Conservation (phyloP, 495 filamentous ascomycete species). For the Aspergillus indologenus region DNA sequence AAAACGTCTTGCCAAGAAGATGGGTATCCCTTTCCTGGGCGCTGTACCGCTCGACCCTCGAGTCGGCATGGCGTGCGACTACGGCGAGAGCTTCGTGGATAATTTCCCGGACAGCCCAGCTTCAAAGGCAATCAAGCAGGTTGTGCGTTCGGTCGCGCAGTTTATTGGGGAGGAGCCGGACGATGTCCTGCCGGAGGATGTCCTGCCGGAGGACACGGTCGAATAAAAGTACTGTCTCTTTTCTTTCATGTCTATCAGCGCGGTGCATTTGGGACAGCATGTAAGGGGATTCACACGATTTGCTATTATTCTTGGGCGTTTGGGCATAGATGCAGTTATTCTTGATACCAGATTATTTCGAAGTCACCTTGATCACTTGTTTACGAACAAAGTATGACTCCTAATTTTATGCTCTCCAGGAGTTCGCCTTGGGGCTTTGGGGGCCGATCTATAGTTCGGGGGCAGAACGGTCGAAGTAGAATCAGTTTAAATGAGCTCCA, state of each 20-base stretch:
- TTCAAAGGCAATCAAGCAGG: conserved; percentile 67
- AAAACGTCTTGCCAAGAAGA: conserved; percentile 72
- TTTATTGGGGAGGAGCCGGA: conserved; percentile 57
- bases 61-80: conserved; percentile 94
- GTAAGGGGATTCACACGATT: conserved; percentile 1
- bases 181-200: conserved; percentile 40
- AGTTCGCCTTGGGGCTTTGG: conserved; percentile 1
- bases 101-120: conserved; percentile 89
- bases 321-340: conserved; percentile 4
- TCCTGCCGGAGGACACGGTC: conserved; percentile 36
- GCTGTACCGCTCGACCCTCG: conserved; percentile 90
- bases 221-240: conserved; percentile 23
- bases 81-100: conserved; percentile 96
- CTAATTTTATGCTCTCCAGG: neutral
- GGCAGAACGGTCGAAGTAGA: neutral
- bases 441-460: conserved; percentile 2
- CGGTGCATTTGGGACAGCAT: conserved; percentile 11
- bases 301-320: conserved; percentile 8
- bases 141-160: conserved; percentile 67
- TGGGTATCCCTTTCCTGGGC: conserved; percentile 82
- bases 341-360: conserved; percentile 18
- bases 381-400: neutral
- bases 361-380: neutral
- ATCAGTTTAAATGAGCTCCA: too few species aligned
- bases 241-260: conserved; percentile 13